These are phyloP conservation scores for Xylaria digitata DNA, from an alignment of 2,329 filamentous ascomycete genomes.

Conservation along the genomic window DNA sequence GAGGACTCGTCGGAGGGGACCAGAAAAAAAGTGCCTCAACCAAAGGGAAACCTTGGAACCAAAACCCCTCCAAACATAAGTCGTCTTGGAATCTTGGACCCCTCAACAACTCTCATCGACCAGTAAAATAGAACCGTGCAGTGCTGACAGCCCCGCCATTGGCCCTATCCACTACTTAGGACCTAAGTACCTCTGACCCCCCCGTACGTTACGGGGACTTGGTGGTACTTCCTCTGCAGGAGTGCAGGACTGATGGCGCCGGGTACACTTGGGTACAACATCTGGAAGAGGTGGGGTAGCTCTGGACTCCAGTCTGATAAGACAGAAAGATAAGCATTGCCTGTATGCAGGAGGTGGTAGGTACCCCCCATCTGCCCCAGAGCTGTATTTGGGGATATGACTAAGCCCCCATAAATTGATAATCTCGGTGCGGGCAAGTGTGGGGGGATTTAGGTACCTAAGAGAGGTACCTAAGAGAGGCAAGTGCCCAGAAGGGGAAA, in stretches of 20 bases:
- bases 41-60: neutral
- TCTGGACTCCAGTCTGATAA: conserved; percentile 22
- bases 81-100: neutral
- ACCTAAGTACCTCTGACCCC: neutral
- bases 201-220: no score
- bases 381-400: neutral
- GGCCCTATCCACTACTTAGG: neutral
- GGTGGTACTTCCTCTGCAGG: neutral
- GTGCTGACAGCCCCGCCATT: conserved; percentile 38
- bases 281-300: conserved; percentile 11
- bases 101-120: conserved; percentile 24
- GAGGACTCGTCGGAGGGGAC: neutral
- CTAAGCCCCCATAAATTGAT: conserved; percentile 26
- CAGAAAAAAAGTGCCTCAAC: conserved; percentile 36
- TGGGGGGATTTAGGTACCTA: conserved; percentile 2
- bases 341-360: neutral
- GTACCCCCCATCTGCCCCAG: neutral
- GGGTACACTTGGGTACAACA: no score
- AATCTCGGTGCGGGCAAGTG: neutral
- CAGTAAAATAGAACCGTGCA: conserved; percentile 34
- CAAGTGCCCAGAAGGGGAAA: conserved; percentile 4
- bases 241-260: no score
- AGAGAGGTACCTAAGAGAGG: neutral
- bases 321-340: conserved; percentile 21
- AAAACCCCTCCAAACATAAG: conserved; percentile 20